Evolutionary conservation across 768 basidiomycete genomes (phyloP).

Genomic region (Panellus pusillus): DNA sequence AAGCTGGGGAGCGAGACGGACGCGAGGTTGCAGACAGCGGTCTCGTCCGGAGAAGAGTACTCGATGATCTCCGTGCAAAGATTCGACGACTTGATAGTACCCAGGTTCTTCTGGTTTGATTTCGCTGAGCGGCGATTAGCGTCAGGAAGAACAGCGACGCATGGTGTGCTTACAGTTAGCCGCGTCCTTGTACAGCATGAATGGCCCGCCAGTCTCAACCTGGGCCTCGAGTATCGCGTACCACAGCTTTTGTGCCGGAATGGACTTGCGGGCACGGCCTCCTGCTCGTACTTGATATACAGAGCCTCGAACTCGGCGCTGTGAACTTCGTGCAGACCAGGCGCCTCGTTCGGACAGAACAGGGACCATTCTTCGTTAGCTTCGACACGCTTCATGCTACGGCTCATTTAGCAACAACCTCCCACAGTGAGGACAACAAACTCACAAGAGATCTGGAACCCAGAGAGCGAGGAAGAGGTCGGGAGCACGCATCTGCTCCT

Average conservation of each 20-base stretch:
- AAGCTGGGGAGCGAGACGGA: slow-evolving; percentile 94
- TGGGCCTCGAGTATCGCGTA: slow-evolving; percentile 96
- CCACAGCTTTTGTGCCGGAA: slow-evolving; percentile 98
- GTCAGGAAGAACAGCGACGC: neutral
- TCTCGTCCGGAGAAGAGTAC: slow-evolving; percentile 96
- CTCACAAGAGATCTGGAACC: slow-evolving; percentile 96
- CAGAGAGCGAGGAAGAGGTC: slow-evolving; percentile 98
- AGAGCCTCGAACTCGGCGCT: slow-evolving; percentile 87
- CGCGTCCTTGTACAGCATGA: slow-evolving; percentile 98
- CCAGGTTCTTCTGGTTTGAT: slow-evolving; percentile 98
- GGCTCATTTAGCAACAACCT: neutral
- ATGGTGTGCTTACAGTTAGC: slow-evolving; percentile 68
- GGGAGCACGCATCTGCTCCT: slow-evolving; percentile 94
- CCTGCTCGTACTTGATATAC: slow-evolving; percentile 85
- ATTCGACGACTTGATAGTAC: slow-evolving; percentile 99
- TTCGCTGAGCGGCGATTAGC: slow-evolving; percentile 55
- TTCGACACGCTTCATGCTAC: slow-evolving; percentile 96
- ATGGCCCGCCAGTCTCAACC: slow-evolving; percentile 98
- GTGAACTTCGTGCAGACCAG: slow-evolving; percentile 84
- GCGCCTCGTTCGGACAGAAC: slow-evolving; percentile 97
- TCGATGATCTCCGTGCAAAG: slow-evolving; percentile 99
- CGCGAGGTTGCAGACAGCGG: slow-evolving; percentile 97
- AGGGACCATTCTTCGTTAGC: slow-evolving; percentile 87
- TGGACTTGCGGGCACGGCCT: slow-evolving; percentile 77
- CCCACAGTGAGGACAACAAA: neutral